These are phyloP conservation scores for Hydnomerulius pinastri DNA, from an alignment of 768 basidiomycete species.

Conservation along the genomic window DNA sequence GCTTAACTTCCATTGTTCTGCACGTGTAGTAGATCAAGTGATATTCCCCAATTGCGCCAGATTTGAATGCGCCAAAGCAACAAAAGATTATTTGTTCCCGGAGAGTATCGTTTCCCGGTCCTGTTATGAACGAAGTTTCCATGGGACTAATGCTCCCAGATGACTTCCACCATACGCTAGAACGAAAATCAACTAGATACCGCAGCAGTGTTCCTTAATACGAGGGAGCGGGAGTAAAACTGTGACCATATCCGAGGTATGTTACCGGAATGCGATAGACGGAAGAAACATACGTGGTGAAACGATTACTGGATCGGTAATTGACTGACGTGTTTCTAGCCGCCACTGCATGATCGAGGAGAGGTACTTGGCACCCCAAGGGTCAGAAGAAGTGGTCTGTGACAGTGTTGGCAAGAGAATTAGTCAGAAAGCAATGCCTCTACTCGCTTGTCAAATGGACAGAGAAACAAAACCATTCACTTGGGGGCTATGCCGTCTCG, in stretches of 20 bases:
- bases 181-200: slow-evolving; percentile 26
- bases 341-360: slow-evolving; percentile 19
- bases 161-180: slow-evolving; percentile 21
- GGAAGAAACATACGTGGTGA: slow-evolving; percentile 30
- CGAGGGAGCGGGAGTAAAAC: slow-evolving; percentile 21
- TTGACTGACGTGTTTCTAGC: slow-evolving; percentile 13
- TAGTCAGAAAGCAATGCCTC: slow-evolving; percentile 35
- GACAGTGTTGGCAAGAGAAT: slow-evolving; percentile 21
- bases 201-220: slow-evolving; percentile 33
- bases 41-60: slow-evolving; percentile 21
- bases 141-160: slow-evolving; percentile 19
- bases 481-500: slow-evolving; percentile 29
- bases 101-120: slow-evolving; percentile 22
- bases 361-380: slow-evolving; percentile 23
- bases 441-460: slow-evolving; percentile 21
- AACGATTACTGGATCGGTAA: slow-evolving; percentile 21
- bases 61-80: slow-evolving; percentile 17
- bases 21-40: slow-evolving; percentile 32
- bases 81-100: slow-evolving; percentile 28
- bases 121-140: slow-evolving; percentile 32
- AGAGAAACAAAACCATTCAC: slow-evolving; percentile 15
- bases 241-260: slow-evolving; percentile 25
- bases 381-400: slow-evolving; percentile 9
- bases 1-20: slow-evolving; percentile 32
- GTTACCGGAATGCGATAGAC: slow-evolving; percentile 27